Evolutionary conservation across 2,329 filamentous ascomycete species (phyloP), one percentile per base, ranked within the genome.

Genomic region (Trichoderma afroharzianum): DNA sequence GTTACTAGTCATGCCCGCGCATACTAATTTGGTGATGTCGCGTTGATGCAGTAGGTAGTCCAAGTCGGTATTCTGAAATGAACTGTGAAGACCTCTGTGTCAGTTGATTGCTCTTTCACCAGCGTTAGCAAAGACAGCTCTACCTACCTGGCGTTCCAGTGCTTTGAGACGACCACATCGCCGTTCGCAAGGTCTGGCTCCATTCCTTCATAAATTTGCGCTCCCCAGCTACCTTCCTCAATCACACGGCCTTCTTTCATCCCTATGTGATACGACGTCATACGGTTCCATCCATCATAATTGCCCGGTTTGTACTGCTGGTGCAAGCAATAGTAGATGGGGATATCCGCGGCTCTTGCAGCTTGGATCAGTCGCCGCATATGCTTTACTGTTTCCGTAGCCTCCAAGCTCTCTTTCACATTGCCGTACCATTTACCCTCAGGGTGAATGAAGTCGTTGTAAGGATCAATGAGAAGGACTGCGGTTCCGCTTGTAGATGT

Each of bases 401-500:
- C 66, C 14, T 63, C 53, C 7, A 72, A 39, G 18, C 64, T 69
- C 2, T 63, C 63, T 36, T 63, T 63, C 11, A 70, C 24, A 5
- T 15, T 32, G 8, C 68, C 32, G 21, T 39, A 43, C 14, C 71
- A 57, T 30, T 74, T 74, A 21, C 73, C 72, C 6, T 72, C 32
- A 3, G 72, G 61, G 24, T 74, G 71, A 11, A 73, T 24, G n/a
- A 74, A 72, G 32, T 74, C 70, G 30, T 74, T 74, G 61, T 68
- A 70, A 32, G 63, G 67, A 43, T 74, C 68, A 50, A 72, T 68
- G 26, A 74, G 72, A n/a, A 73, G 43, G 32, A 74, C 12, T 4
- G 72, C 69, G 15, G 53, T 71, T 14, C 24, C 14, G 9, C 32
- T 11, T 12, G 15, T 26, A 11, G 8, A 47, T 12, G 11, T 18